These are phyloP conservation scores for Kodamaea arcana DNA, from an alignment of 1,139 yeast species.

Conservation along the genomic window DNA sequence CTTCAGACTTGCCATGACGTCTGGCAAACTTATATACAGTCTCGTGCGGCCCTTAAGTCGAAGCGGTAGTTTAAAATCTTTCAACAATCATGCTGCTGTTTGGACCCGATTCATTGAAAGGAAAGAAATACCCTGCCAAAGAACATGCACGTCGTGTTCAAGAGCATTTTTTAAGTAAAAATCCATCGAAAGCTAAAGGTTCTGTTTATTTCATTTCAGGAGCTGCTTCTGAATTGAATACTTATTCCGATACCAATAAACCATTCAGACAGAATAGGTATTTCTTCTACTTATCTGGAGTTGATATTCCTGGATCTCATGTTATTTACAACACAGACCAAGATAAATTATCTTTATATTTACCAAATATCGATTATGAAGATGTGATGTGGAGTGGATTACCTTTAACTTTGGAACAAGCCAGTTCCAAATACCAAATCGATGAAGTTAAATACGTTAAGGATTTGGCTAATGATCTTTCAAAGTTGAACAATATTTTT, in stretches of 20 bases:
- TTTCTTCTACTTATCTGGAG: conserved; percentile 85
- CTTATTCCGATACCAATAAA: conserved; percentile 76
- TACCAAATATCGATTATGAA: conserved; percentile 81
- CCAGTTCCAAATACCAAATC: conserved; percentile 63
- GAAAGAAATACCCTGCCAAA: conserved; percentile 67
- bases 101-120: conserved; percentile 13
- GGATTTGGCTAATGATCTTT: conserved; percentile 37
- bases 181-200: conserved; percentile 15
- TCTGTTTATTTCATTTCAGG: conserved; percentile 61
- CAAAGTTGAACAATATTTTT: conserved; percentile 20
- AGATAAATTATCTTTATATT: conserved; percentile 63
- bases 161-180: conserved; percentile 33
- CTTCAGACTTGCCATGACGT: too few relatives aligned
- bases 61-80: too few relatives aligned
- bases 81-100: conserved; percentile 1
- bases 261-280: conserved; percentile 87
- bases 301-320: conserved; percentile 72
- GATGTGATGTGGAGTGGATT: conserved; percentile 97
- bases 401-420: conserved; percentile 70
- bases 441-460: conserved; percentile 69
- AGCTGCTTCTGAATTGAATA: conserved; percentile 55
- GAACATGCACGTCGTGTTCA: conserved; percentile 57
- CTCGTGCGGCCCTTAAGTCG: not conserved
- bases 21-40: not conserved
- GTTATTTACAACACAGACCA: conserved; percentile 52